phyloP scores from a whole-genome alignment of 2,329 filamentous ascomycete genomes.

The Drechslerella dactyloides region DNA sequence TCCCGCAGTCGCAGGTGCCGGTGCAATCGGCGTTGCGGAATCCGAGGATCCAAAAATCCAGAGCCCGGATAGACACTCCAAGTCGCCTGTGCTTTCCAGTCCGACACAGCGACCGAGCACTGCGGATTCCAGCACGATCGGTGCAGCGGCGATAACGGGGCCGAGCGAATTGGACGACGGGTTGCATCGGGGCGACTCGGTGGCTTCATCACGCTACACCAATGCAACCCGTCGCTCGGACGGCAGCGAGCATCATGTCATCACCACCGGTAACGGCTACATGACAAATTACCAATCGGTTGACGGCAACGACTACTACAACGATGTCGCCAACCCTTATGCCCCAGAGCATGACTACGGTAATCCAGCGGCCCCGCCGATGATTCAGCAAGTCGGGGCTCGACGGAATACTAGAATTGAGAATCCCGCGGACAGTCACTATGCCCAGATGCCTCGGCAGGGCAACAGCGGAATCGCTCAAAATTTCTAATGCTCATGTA shows the following conservation, averaged over 20 bases:
- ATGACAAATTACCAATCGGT: slow-evolving; percentile 61
- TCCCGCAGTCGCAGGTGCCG: slow-evolving; percentile 7
- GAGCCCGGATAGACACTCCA: slow-evolving; percentile 72
- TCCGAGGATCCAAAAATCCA: slow-evolving; percentile 54
- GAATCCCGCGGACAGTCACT: slow-evolving; percentile 73
- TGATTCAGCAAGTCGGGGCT: slow-evolving; percentile 92
- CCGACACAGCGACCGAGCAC: slow-evolving; percentile 63
- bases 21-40: slow-evolving; percentile 17
- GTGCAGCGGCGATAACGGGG: slow-evolving; percentile 76
- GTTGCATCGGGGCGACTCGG: slow-evolving; percentile 87
- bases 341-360: slow-evolving; percentile 58
- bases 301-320: slow-evolving; percentile 63
- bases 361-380: slow-evolving; percentile 65
- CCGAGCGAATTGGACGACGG: slow-evolving; percentile 70
- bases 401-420: slow-evolving; percentile 94
- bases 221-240: slow-evolving; percentile 75
- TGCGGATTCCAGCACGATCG: slow-evolving; percentile 81
- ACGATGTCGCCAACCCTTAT: slow-evolving; percentile 67
- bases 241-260: slow-evolving; percentile 61
- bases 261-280: slow-evolving; percentile 58
- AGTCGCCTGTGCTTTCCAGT: slow-evolving; percentile 67
- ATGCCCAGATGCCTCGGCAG: slow-evolving; percentile 72
- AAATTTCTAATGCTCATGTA: slow-evolving; percentile 73
- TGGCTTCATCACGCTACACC: slow-evolving; percentile 95
- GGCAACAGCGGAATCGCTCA: slow-evolving; percentile 91